Evolutionary conservation across 208 protist genomes (phyloP), one percentile per base, ranked within the genome.

Genomic region (Trichomonas tenax): DNA sequence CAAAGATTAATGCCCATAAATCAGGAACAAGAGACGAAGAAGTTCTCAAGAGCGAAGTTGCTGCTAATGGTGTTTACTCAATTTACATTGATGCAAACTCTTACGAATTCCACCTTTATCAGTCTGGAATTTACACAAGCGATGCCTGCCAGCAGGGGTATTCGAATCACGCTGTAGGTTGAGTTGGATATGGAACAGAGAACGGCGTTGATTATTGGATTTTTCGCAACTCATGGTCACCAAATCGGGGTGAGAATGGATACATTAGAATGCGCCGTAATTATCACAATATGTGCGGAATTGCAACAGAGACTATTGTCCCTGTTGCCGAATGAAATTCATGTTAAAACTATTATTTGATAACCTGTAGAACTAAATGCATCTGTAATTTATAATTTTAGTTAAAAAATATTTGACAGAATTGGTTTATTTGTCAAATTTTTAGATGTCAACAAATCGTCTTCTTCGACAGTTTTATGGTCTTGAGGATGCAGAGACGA

Each of bases 211-310:
- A 97, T n/a, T 97, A 97, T 48, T 97, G 88, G 63, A 96, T 96
- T 15, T 96, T 97, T 10, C 96, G 97, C 58, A 97, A 97, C 96
- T 97, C 97, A n/a, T 97, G 97, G 97, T 97, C 97, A 21, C 6
- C 93, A 0, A 96, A 40, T 11, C 97, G 97, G 97, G 97, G 97
- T n/a, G 97, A 97, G n/a, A 36, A 96, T n/a, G 97, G 96, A 0
- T 96, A 96, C 90, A 72, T 96, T 8, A 21, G 41, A 0, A 97
- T 97, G 96, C 34, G 36, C 41, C 1, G 88, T 8, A 82, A 97
- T 45, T 97, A 97, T 48, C 96, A 96, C 9, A 97, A 97, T 40
- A 96, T 97, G 45, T 97, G 96, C 63, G 96, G 96, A 11, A 63
- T 96, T 34, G 96, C 96, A 0, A 96, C 96, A 23, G 93, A 96